Percentiles rank a stretch among this genome's conserved stretches.
Evolutionary conservation across 345 rosid genomes (phyloP).

Genomic region (Gossypium mustelinum): DNA sequence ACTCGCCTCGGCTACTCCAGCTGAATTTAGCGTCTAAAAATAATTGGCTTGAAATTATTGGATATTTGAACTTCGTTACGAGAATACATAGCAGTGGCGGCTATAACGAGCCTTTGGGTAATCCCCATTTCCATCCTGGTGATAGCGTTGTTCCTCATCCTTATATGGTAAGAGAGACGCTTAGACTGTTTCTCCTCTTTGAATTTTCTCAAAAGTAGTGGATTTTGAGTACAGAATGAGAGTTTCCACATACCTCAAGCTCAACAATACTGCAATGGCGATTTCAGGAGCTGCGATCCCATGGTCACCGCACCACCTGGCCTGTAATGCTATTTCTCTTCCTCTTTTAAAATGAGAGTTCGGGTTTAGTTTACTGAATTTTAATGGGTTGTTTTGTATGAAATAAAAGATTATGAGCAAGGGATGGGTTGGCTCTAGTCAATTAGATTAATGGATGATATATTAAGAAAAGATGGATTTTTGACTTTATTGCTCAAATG

Average conservation of each 20-base stretch:
- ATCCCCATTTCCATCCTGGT: constrained; percentile 63
- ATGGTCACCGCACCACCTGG: constrained; percentile 99
- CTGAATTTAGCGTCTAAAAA: not conserved
- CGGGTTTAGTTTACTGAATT: not conserved
- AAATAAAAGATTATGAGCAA: not conserved
- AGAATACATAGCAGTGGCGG: constrained; percentile 39
- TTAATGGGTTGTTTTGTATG: not conserved
- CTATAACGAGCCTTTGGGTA: constrained; percentile 64
- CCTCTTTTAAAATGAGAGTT: not conserved
- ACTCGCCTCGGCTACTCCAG: not conserved
- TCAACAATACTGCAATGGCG: constrained; percentile 69
- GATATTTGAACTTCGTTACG: not conserved
- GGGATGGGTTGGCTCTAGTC: not conserved
- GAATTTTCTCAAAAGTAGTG: not conserved
- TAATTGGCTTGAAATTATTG: not conserved
- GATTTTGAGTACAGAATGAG: constrained; percentile 62
- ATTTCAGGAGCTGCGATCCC: constrained; percentile 89
- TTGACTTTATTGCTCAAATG: not conserved
- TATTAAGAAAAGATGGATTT: not conserved
- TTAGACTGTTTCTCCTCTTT: not conserved
- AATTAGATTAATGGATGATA: not conserved
- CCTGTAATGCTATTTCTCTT: constrained; percentile 41
- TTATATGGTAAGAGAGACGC: no score
- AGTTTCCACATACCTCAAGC: constrained; percentile 90
- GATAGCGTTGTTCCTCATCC: constrained; percentile 62